phyloP scores from a whole-genome alignment of 805 yeast species.

The Kodamaea leandrae region DNA sequence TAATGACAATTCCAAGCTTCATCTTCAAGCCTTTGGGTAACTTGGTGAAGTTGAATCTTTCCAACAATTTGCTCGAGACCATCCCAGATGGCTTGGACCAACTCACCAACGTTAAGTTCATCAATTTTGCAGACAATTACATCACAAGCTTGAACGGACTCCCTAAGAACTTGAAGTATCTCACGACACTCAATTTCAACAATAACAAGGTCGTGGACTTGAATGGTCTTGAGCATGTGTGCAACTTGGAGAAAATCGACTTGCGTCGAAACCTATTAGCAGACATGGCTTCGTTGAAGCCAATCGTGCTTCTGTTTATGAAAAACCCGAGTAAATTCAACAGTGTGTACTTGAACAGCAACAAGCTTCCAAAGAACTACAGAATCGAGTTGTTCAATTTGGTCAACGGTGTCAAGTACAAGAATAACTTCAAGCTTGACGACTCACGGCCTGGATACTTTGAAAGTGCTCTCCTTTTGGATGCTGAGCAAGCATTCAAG shows the following conservation, averaged over 20 bases:
- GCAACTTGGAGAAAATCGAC: conserved; percentile 49
- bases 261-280: conserved; percentile 46
- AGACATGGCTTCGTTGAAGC: conserved; percentile 32
- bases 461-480: conserved; percentile 54
- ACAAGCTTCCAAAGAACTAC: conserved; percentile 45
- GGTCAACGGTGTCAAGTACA: conserved; percentile 50
- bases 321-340: conserved; percentile 31
- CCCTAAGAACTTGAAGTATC: conserved; percentile 31
- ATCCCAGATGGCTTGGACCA: conserved; percentile 55
- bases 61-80: conserved; percentile 48
- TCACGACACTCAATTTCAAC: conserved; percentile 49
- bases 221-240: conserved; percentile 45
- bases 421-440: conserved; percentile 50
- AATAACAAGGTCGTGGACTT: conserved; percentile 45
- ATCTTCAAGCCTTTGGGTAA: conserved; percentile 40
- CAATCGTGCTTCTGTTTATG: conserved; percentile 35
- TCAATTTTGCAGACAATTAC: conserved; percentile 43
- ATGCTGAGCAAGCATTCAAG: conserved; percentile 45
- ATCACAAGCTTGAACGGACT: conserved; percentile 33
- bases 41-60: conserved; percentile 51
- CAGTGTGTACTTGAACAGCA: conserved; percentile 42
- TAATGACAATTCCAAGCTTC: conserved; percentile 31
- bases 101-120: conserved; percentile 46
- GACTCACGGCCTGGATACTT: conserved; percentile 62
- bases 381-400: conserved; percentile 55